phyloP scores from a whole-genome alignment of 352 stramenopile genomes.

The Phytophthora pisi region DNA sequence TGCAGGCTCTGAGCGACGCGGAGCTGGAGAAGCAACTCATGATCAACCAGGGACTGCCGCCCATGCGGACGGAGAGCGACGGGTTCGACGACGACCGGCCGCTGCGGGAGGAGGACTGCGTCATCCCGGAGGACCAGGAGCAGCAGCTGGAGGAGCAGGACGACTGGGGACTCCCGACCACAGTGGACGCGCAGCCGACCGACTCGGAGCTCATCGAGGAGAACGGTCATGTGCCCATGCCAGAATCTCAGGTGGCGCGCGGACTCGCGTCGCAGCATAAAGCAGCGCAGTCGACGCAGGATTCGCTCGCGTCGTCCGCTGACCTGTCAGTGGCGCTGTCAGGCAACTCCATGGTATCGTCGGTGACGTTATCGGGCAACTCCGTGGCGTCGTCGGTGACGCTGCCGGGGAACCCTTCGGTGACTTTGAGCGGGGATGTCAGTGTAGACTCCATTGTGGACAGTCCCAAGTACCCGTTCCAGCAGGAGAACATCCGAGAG shows the following conservation, averaged over 20 bases:
- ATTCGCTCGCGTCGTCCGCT: not conserved
- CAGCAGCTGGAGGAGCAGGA: slow-evolving; percentile 58
- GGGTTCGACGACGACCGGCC: slow-evolving; percentile 51
- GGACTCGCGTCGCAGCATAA: slow-evolving; percentile 7
- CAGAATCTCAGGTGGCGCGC: slow-evolving; percentile 28
- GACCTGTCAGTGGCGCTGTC: slow-evolving; percentile 13
- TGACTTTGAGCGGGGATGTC: slow-evolving; percentile 23
- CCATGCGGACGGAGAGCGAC: slow-evolving; percentile 6
- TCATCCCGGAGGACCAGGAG: slow-evolving; percentile 71
- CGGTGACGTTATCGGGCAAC: slow-evolving; percentile 9
- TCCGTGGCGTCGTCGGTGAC: not conserved
- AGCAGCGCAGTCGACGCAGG: slow-evolving; percentile 9
- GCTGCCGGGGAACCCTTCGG: slow-evolving; percentile 18
- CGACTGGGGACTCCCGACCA: slow-evolving; percentile 41
- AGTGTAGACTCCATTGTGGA: slow-evolving; percentile 19
- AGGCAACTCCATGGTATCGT: not conserved
- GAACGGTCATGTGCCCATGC: slow-evolving; percentile 50
- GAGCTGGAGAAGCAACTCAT: slow-evolving; percentile 56
- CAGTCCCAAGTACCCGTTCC: slow-evolving; percentile 49
- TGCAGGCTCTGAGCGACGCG: slow-evolving; percentile 27
- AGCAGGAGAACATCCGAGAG: slow-evolving; percentile 54
- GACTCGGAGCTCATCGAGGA: slow-evolving; percentile 80
- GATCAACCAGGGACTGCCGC: slow-evolving; percentile 47
- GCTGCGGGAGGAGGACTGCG: slow-evolving; percentile 59
- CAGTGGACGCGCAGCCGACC: slow-evolving; percentile 27